These are phyloP conservation scores for Calophaca sinica DNA, from an alignment of 306 rosid species.

Conservation along the genomic window DNA sequence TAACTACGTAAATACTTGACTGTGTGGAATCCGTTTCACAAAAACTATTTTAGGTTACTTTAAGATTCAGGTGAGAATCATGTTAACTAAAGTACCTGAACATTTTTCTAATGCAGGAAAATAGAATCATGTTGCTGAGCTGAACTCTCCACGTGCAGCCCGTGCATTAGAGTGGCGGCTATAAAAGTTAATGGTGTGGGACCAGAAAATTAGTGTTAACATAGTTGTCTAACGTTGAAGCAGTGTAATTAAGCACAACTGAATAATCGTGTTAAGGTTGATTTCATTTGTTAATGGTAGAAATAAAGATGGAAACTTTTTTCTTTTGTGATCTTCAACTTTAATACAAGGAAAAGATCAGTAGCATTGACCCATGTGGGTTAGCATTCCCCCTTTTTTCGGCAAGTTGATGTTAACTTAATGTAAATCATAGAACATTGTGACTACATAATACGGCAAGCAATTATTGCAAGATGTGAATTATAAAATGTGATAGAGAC, in stretches of 20 bases:
- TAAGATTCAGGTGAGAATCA: constrained; percentile 10
- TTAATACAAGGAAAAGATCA: constrained; percentile 25
- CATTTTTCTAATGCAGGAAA: constrained; percentile 10
- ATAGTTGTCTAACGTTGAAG: not conserved
- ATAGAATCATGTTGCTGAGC: not conserved
- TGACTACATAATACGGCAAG: constrained; percentile 18
- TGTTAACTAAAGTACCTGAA: constrained; percentile 17
- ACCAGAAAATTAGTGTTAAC: constrained; percentile 12
- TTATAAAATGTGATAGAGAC: constrained; percentile 32
- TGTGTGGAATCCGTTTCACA: not conserved
- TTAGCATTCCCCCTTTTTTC: constrained; percentile 7
- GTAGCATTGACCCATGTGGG: constrained; percentile 28
- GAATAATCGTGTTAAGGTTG: constrained; percentile 42
- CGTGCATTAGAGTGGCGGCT: constrained; percentile 42
- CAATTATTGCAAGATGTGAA: constrained; percentile 27
- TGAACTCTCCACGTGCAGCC: not conserved
- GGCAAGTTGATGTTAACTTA: constrained; percentile 33
- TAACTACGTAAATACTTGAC: too few species aligned
- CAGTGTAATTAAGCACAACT: constrained; percentile 12
- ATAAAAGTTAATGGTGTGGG: constrained; percentile 19
- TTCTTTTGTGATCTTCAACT: constrained; percentile 16
- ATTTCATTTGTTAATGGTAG: constrained; percentile 3
- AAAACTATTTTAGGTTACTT: constrained; percentile 8
- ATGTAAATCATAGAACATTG: not conserved
- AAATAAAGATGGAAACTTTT: constrained; percentile 33